Evolutionary conservation across 2,329 filamentous ascomycete genomes (phyloP).

Genomic region (Alternaria sp.): DNA sequence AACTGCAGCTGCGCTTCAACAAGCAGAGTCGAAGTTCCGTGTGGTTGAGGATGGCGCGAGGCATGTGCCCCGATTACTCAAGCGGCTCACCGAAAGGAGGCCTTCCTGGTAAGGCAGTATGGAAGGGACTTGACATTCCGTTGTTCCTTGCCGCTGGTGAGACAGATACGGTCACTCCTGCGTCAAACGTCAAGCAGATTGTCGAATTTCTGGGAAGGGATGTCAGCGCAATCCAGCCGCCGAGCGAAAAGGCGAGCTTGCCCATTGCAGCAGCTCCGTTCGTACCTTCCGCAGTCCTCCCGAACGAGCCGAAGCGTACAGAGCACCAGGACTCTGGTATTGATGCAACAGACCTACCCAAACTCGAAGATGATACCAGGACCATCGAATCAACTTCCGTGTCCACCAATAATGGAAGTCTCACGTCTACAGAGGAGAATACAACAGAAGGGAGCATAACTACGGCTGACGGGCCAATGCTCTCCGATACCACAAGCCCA

Average conservation of each 20-base stretch:
- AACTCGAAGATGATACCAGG: conserved; percentile 25
- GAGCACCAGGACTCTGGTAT: conserved; percentile 48
- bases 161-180: conserved; percentile 77
- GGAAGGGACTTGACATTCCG: conserved; percentile 76
- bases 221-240: conserved; percentile 43
- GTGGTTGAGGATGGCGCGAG: conserved; percentile 82
- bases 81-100: conserved; percentile 66
- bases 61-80: conserved; percentile 69
- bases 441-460: conserved; percentile 47
- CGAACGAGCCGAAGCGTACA: conserved; percentile 27
- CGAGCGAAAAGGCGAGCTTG: conserved; percentile 51
- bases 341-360: conserved; percentile 40
- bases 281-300: conserved; percentile 42
- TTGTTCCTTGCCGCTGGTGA: conserved; percentile 82
- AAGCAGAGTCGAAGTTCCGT: conserved; percentile 82
- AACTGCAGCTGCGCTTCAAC: conserved; percentile 78
- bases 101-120: conserved; percentile 73
- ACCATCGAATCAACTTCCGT: conserved; percentile 23
- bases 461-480: conserved; percentile 19
- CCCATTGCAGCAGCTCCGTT: conserved; percentile 61
- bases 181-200: conserved; percentile 75
- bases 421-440: conserved; percentile 27
- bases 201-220: conserved; percentile 53
- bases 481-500: conserved; percentile 5
- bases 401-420: conserved; percentile 28